Evolutionary conservation across 2,329 filamentous ascomycete genomes (phyloP).

Genomic region (Nothopassalora personata): DNA sequence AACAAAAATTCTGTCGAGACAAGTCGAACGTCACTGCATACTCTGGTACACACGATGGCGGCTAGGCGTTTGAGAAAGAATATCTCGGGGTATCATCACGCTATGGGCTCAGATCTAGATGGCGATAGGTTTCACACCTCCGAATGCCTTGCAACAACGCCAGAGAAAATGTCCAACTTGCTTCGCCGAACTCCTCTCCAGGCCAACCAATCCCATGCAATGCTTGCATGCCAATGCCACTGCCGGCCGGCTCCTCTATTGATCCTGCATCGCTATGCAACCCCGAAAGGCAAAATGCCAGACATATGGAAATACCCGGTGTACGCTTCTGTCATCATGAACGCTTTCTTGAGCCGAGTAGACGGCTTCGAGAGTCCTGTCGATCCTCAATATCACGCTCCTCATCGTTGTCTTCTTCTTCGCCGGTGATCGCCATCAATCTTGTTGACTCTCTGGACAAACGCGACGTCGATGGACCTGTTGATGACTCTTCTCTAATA

Average conservation of each 20-base stretch:
- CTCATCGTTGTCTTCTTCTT: slow-evolving; percentile 15
- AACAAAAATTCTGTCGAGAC: neutral
- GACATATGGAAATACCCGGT: neutral
- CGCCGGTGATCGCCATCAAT: slow-evolving; percentile 10
- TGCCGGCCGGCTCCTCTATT: neutral
- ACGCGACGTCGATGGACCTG: slow-evolving; percentile 15
- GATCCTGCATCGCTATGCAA: neutral
- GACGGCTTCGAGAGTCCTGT: slow-evolving; percentile 18
- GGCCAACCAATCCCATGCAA: neutral
- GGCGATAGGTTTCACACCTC: neutral
- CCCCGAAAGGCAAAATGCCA: neutral
- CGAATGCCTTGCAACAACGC: neutral
- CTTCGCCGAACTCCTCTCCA: neutral
- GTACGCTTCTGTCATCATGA: slow-evolving; percentile 10
- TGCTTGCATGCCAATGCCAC: neutral
- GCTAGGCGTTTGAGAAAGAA: neutral
- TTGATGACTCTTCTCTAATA: slow-evolving; percentile 20
- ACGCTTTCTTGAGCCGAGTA: slow-evolving; percentile 13
- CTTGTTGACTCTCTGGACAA: slow-evolving; percentile 10
- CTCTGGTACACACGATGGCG: neutral
- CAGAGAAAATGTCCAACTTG: neutral
- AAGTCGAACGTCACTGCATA: neutral
- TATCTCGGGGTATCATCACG: neutral
- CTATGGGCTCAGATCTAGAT: neutral
- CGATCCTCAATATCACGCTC: slow-evolving; percentile 9